These are phyloP conservation scores for Pseudotulostoma volvatum DNA, from an alignment of 495 filamentous ascomycete species.

Conservation along the genomic window DNA sequence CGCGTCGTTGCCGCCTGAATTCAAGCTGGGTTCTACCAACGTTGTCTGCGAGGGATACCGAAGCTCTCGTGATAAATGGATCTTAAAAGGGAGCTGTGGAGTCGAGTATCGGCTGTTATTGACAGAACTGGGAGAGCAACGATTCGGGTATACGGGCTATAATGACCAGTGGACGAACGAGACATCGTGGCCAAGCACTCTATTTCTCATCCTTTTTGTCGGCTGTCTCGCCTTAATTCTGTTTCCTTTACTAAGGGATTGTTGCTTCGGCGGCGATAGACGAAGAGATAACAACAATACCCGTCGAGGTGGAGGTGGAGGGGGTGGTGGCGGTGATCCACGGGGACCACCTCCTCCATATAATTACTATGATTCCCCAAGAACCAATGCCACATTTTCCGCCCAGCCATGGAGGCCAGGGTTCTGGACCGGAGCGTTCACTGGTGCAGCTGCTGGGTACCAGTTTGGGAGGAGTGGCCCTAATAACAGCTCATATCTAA, in stretches of 20 bases:
- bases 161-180: neutral
- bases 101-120: conserved; percentile 78
- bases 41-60: conserved; percentile 87
- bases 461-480: conserved; percentile 35
- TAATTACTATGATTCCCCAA: conserved; percentile 36
- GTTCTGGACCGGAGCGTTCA: conserved; percentile 67
- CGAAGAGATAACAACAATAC: conserved; percentile 17
- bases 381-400: conserved; percentile 12
- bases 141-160: conserved; percentile 32
- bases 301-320: conserved; percentile 31
- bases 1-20: conserved; percentile 59
- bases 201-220: conserved; percentile 1
- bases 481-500: conserved; percentile 11
- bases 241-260: neutral
- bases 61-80: conserved; percentile 54
- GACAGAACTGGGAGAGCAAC: conserved; percentile 64
- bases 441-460: conserved; percentile 58
- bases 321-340: conserved; percentile 36
- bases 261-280: neutral
- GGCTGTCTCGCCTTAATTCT: neutral
- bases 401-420: conserved; percentile 53
- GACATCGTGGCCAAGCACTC: neutral
- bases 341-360: conserved; percentile 44
- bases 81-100: conserved; percentile 80
- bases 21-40: conserved; percentile 81